phyloP scores from a whole-genome alignment of 176 grass and related monocot species.

The Neostapfia colusana region DNA sequence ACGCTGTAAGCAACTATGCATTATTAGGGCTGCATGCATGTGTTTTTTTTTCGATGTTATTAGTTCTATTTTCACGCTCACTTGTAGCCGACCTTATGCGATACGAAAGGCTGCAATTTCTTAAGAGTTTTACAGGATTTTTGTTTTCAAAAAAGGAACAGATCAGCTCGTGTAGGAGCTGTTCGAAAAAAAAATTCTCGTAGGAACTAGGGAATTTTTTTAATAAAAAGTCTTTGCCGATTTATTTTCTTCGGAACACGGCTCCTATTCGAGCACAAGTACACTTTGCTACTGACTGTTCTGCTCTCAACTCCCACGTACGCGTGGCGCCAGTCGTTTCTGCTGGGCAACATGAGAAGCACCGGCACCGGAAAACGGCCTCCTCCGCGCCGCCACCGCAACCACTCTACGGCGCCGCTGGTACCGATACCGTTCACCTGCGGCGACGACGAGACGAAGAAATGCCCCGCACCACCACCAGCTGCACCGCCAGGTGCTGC shows the following conservation, averaged over 20 bases:
- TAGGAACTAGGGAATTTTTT: too few species aligned
- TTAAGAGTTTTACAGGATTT: too few species aligned
- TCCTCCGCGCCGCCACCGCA: slow-evolving; percentile 27
- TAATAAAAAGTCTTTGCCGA: too few species aligned
- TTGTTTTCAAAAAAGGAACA: too few species aligned
- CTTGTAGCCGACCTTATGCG: neutral
- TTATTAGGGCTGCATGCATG: neutral
- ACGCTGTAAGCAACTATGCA: slow-evolving; percentile 21
- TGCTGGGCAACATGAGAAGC: neutral
- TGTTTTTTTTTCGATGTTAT: neutral
- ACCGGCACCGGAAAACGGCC: neutral
- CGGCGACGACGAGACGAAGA: slow-evolving; percentile 23
- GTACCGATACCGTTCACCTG: slow-evolving; percentile 7
- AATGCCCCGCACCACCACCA: neutral
- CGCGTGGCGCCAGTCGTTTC: slow-evolving; percentile 6
- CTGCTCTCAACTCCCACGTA: neutral
- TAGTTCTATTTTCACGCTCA: neutral
- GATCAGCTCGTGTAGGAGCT: too few species aligned
- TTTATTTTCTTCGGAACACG: too few species aligned
- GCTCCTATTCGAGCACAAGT: too few species aligned
- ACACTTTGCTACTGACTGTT: neutral
- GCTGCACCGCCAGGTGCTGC: neutral
- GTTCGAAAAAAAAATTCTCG: too few species aligned
- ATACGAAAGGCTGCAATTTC: neutral
- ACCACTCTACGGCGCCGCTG: neutral